Evolutionary conservation across 2,329 filamentous ascomycete species (phyloP), one percentile per base, ranked within the genome.

Genomic region (Trichoderma cornu-damae): DNA sequence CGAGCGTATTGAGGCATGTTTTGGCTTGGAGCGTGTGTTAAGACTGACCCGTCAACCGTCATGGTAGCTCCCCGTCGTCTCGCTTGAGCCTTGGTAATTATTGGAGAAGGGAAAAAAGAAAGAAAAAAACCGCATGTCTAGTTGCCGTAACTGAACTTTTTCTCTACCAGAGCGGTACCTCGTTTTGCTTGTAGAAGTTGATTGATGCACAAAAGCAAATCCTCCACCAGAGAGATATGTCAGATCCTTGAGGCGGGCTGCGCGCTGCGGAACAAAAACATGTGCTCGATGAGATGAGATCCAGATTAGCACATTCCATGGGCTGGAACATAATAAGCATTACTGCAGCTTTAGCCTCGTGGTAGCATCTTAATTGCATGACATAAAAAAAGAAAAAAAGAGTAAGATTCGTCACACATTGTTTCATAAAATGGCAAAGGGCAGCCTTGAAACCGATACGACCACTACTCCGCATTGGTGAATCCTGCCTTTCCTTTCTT

Each of bases 211-310:
- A 34, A n/a, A 37, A 30, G 40, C 32, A 54, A 34, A 54, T 54
- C 34, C 40, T 11, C 48, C n/a, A 38, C 16, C 24, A 30, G 11
- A 14, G 14, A 43, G 7, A 20, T n/a, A n/a, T 44, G 50, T 35
- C 50, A 54, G 38, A 54, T 54, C 11, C 12, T 18, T 14, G 26
- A n/a, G 28, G 38, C 30, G 30, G 9, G 24, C 35, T 20, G 14
- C 28, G 50, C 30, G 24, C 14, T 51, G 22, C 22, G 24, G 48
- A 30, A 38, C n/a, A 16, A n/a, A n/a, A n/a, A 16, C 20, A 40
- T 51, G 32, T 38, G 22, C n/a, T 24, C n/a, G 34, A 51, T 51
- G 24, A 28, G 40, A 46, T 54, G 40, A 46, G 30, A 46, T 52
- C 28, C 20, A 44, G 50, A 44, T 53, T 43, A 20, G 9, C 28